Conservation (phyloP, 2,329 filamentous ascomycete species). For the Fusarium temperatum region DNA sequence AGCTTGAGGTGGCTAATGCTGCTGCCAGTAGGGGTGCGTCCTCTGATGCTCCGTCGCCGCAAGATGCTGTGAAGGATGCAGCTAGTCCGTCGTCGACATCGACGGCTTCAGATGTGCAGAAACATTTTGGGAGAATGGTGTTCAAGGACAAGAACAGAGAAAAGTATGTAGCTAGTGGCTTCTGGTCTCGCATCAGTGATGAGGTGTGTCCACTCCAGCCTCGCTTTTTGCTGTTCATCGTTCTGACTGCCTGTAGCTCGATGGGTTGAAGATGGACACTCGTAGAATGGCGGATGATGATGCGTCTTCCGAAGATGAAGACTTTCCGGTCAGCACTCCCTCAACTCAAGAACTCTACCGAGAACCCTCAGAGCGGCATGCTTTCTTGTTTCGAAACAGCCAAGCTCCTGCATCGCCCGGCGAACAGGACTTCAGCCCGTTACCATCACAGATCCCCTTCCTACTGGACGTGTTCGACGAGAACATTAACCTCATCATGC, state of each 20-base stretch:
- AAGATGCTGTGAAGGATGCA: slow-evolving; percentile 22
- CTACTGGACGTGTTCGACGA: slow-evolving; percentile 60
- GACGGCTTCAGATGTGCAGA: slow-evolving; percentile 44
- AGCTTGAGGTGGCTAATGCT: slow-evolving; percentile 54
- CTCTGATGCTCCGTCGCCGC: slow-evolving; percentile 43
- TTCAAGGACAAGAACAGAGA: slow-evolving; percentile 54
- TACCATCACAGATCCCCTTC: slow-evolving; percentile 65
- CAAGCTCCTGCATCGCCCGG: slow-evolving; percentile 43
- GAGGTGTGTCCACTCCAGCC: slow-evolving; percentile 52
- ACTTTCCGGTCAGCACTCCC: slow-evolving; percentile 40
- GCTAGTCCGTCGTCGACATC: slow-evolving; percentile 16
- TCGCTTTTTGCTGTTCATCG: background rate
- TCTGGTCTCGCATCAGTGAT: slow-evolving; percentile 65
- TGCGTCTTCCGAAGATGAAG: slow-evolving; percentile 51
- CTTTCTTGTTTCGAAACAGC: slow-evolving; percentile 62
- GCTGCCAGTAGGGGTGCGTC: slow-evolving; percentile 40
- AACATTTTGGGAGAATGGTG: slow-evolving; percentile 59
- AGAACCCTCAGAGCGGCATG: slow-evolving; percentile 56
- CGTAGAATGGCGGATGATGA: slow-evolving; percentile 42
- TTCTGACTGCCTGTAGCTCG: slow-evolving; percentile 46
- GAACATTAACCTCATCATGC: slow-evolving; percentile 58
- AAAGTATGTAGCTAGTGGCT: slow-evolving; percentile 61
- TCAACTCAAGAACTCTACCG: slow-evolving; percentile 53
- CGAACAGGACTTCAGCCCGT: slow-evolving; percentile 55
- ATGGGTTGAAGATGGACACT: slow-evolving; percentile 55